A percentile compares a stretch with the other conserved stretches of the same genome.
Conservation (phyloP, 2,329 filamentous ascomycete genomes). For the Nemania diffusa region DNA sequence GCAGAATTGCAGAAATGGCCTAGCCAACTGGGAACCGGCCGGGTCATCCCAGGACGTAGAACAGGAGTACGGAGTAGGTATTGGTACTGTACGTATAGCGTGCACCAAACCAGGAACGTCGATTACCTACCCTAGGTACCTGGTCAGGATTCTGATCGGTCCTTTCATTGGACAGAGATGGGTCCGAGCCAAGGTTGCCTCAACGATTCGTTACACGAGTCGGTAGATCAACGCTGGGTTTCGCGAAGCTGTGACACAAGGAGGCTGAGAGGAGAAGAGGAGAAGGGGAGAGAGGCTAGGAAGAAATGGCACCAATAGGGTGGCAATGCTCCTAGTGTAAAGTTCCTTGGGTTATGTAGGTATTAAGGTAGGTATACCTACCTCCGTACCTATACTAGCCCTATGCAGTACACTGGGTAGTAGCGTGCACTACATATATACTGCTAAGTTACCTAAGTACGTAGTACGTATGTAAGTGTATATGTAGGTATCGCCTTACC, state of each 20-base stretch:
- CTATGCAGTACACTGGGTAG: background rate
- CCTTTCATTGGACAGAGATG: slow-evolving; percentile 18
- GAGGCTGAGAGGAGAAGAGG: slow-evolving; percentile 24
- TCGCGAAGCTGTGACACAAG: slow-evolving; percentile 27
- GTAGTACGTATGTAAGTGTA: background rate
- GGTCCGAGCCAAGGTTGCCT: slow-evolving; percentile 25
- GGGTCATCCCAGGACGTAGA: slow-evolving; percentile 10
- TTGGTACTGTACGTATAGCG: too few species aligned
- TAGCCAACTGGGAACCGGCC: slow-evolving; percentile 19
- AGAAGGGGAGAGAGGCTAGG: background rate
- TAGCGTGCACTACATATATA: background rate
- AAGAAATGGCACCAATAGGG: slow-evolving; percentile 11
- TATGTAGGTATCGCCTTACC: background rate
- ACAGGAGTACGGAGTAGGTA: too few species aligned
- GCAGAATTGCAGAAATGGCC: slow-evolving; percentile 21
- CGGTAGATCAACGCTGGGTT: slow-evolving; percentile 25
- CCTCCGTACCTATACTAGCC: background rate
- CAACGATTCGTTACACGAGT: slow-evolving; percentile 25
- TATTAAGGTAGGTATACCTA: too few species aligned
- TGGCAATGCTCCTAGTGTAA: background rate
- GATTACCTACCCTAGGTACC: background rate
- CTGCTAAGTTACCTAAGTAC: background rate
- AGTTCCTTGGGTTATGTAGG: too few species aligned
- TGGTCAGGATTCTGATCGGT: background rate
- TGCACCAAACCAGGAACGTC: background rate